Percentiles rank a stretch among this genome's conserved stretches.
Conservation (phyloP, 2,329 filamentous ascomycete genomes). For the Leptoxyphium fumago region DNA sequence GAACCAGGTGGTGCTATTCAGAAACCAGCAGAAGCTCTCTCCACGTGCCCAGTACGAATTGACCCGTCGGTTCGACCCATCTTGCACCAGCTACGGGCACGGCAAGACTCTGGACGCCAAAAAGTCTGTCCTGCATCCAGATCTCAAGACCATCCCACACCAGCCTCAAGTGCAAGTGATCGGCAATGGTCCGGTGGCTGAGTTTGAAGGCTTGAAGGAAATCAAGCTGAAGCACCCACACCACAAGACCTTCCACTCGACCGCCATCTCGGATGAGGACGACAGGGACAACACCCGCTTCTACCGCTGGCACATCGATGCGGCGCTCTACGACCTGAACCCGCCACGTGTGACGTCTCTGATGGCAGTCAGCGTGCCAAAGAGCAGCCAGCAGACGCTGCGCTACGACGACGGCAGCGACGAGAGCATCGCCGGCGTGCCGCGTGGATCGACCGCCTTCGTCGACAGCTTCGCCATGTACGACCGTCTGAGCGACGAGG, state of each 20-base stretch:
- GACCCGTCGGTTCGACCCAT: constrained; percentile 58
- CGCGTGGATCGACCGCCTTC: constrained; percentile 64
- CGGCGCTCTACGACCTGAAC: constrained; percentile 60
- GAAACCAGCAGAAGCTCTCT: constrained; percentile 47
- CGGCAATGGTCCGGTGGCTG: constrained; percentile 54
- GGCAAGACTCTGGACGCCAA: constrained; percentile 58
- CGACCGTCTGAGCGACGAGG: constrained; percentile 46
- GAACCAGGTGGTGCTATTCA: constrained; percentile 57
- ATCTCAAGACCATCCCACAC: constrained; percentile 65
- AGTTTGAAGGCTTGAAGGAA: constrained; percentile 56
- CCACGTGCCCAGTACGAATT: constrained; percentile 61
- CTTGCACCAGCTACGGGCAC: constrained; percentile 53
- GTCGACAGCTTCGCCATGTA: constrained; percentile 58
- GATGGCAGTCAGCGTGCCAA: constrained; percentile 58
- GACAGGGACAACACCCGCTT: constrained; percentile 45
- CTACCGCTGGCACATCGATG: constrained; percentile 72
- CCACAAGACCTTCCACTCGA: constrained; percentile 61
- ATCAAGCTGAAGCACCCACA: constrained; percentile 60
- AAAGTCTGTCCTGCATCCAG: constrained; percentile 55
- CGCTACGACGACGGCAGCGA: constrained; percentile 59
- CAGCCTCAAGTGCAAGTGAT: constrained; percentile 72
- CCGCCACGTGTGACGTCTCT: constrained; percentile 60
- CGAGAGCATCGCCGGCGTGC: constrained; percentile 47
- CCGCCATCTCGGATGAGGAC: constrained; percentile 45
- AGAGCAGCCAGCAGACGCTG: constrained; percentile 49